These are phyloP conservation scores for Rugonectria rugulosa DNA, from an alignment of 2,329 filamentous ascomycete genomes.

Conservation along the genomic window DNA sequence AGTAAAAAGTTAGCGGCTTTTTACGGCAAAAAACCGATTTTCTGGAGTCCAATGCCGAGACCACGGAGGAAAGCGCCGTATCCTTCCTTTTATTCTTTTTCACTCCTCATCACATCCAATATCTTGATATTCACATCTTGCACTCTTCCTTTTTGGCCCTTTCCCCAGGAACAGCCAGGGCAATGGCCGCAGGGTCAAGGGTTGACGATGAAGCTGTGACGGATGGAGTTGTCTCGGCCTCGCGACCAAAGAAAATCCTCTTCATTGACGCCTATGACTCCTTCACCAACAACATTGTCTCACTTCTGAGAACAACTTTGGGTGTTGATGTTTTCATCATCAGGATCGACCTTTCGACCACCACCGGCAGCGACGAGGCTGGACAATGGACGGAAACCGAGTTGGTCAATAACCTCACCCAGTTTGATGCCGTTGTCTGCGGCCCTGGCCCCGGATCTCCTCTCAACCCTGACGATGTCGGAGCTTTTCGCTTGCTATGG, in stretches of 20 bases:
- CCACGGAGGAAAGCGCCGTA: conserved; percentile 9
- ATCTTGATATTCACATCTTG: not conserved
- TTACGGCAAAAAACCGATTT: conserved; percentile 29
- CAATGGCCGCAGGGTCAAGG: conserved; percentile 33
- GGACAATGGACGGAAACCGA: conserved; percentile 53
- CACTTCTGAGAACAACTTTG: conserved; percentile 76
- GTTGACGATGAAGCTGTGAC: conserved; percentile 20
- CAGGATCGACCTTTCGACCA: conserved; percentile 52
- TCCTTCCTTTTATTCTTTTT: not conserved
- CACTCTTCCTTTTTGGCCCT: not conserved
- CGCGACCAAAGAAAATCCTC: conserved; percentile 63
- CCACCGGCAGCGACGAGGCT: conserved; percentile 49
- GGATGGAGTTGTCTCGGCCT: conserved; percentile 13
- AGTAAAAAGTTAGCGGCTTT: conserved; percentile 39
- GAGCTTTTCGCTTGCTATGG: conserved; percentile 83
- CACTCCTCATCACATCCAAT: too few species aligned
- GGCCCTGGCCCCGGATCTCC: conserved; percentile 92
- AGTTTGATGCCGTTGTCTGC: conserved; percentile 85
- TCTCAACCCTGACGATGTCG: conserved; percentile 75
- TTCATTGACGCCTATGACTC: conserved; percentile 97
- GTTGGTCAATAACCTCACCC: conserved; percentile 49
- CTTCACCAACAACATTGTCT: conserved; percentile 94
- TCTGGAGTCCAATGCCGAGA: conserved; percentile 10
- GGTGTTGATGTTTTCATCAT: conserved; percentile 66
- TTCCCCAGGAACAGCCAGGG: not conserved